Evolutionary conservation across 2,329 filamentous ascomycete genomes (phyloP), one percentile per base, ranked within the genome.

Genomic region (Bipolaris oryzae): DNA sequence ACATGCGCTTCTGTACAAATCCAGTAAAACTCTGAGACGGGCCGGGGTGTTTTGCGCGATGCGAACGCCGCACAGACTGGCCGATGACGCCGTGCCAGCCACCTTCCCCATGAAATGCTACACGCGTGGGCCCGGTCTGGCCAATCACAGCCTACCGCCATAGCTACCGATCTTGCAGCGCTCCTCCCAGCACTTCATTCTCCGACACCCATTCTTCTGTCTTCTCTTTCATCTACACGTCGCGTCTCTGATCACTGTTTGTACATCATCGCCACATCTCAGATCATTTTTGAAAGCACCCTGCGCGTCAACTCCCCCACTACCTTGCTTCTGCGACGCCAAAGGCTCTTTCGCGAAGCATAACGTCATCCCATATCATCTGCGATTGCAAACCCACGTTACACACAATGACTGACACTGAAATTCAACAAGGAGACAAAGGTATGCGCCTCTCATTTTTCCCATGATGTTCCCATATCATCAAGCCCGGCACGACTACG

Each of bases 371-470:
- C 42, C 55, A 53, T 48, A 53, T 50, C 55, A 53, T 44, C 52
- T 61, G 64, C 59, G 43, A 61, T 60, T 57, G 43, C 45, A 47
- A 25, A 50, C 50, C 41, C 34, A 50, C 52, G 54, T 60, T 53
- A 18, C 57, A 53, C 68, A 71, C 44, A 53, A 76, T 76, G 74
- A 68, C 72, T 41, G 73, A 75, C 34, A 68, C 67, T 25, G 60
- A 74, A 53, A 67, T 76, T 43, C 70, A 76, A 45, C 50, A 75
- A 48, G 74, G 74, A 55, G 74, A 76, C 50, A 63, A 76, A 71
- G 74, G 74, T 76, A 67, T 41, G 71, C 58, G 20, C 33, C n/a
- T 39, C 3, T 7, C 3, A 34, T 34, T 35, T 21, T 4, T 28
- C 3, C 13, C 9, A 21, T 35, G 15, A 21, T 35, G 15, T 16